Evolutionary conservation across 352 stramenopile species (phyloP).

Genomic region (Globisporangium megalacanthum): DNA sequence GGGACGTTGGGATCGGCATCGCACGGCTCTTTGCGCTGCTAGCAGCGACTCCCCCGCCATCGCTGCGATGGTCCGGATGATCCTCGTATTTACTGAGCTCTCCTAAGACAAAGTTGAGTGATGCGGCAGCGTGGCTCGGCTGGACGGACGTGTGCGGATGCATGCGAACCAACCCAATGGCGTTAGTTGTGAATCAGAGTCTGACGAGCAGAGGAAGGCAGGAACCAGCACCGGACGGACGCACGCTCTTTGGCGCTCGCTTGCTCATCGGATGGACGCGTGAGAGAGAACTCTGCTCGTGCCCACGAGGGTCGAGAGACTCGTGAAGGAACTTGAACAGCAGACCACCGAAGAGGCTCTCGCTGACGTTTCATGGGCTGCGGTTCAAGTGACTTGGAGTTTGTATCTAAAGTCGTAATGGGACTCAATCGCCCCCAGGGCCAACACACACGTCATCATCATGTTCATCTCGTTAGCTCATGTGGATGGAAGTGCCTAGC

Average conservation of each 20-base stretch:
- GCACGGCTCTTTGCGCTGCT: too few relatives aligned
- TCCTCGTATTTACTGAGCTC: constrained; percentile 60
- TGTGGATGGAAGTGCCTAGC: neutral
- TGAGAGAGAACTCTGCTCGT: too few relatives aligned
- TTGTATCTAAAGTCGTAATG: too few relatives aligned
- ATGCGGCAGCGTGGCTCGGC: constrained; percentile 23
- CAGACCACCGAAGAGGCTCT: too few relatives aligned
- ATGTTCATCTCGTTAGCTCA: neutral
- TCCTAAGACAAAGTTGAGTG: constrained; percentile 50
- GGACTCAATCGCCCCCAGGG: too few relatives aligned
- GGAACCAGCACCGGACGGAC: neutral
- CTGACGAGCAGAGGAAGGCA: neutral
- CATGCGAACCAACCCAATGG: constrained; percentile 3
- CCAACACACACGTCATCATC: neutral
- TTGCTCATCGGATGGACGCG: constrained; percentile 38
- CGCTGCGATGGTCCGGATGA: constrained; percentile 8
- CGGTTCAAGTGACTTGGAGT: too few relatives aligned
- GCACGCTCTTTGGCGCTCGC: constrained; percentile 38
- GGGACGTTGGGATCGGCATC: neutral
- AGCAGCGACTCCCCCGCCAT: constrained; percentile 10
- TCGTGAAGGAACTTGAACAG: too few relatives aligned
- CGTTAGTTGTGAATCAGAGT: neutral
- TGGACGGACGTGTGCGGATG: neutral
- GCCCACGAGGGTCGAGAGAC: too few relatives aligned
- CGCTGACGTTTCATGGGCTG: too few relatives aligned